A percentile compares a stretch with the other conserved stretches of the same genome.
Evolutionary conservation across 2,329 filamentous ascomycete genomes (phyloP).

Genomic region (Epichloe aotearoae): DNA sequence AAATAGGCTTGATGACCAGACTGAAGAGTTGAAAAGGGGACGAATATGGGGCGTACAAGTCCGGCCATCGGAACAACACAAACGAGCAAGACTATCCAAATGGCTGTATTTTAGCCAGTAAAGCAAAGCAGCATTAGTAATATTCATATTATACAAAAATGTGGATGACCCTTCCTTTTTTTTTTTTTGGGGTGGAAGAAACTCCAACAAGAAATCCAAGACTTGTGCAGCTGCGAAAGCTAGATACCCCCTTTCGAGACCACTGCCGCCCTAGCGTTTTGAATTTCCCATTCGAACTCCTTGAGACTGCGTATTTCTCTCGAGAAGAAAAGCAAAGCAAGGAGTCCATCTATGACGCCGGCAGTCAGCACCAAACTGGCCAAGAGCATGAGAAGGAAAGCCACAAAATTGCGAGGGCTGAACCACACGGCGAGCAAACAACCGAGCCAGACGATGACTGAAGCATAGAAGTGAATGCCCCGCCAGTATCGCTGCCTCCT

Average conservation of each 20-base stretch:
- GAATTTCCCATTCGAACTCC: slow-evolving; percentile 91
- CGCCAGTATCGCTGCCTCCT: slow-evolving; percentile 58
- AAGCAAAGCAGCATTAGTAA: neutral
- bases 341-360: slow-evolving; percentile 71
- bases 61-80: neutral
- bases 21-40: neutral
- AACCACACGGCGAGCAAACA: slow-evolving; percentile 82
- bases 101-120: too few species aligned
- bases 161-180: neutral
- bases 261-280: slow-evolving; percentile 44
- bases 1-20: neutral
- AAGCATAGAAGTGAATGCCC: slow-evolving; percentile 56
- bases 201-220: neutral
- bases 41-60: neutral
- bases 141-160: slow-evolving; percentile 1
- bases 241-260: slow-evolving; percentile 6
- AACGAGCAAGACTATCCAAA: too few species aligned
- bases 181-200: neutral
- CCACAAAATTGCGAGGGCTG: slow-evolving; percentile 59
- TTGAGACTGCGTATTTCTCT: slow-evolving; percentile 69
- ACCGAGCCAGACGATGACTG: slow-evolving; percentile 53
- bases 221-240: neutral
- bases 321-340: slow-evolving; percentile 76
- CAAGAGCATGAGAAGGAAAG: slow-evolving; percentile 68
- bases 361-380: slow-evolving; percentile 64